Percentiles rank a stretch among this genome's conserved stretches.
Conservation (phyloP, 2,329 filamentous ascomycete species). For the Exophiala mesophila region DNA sequence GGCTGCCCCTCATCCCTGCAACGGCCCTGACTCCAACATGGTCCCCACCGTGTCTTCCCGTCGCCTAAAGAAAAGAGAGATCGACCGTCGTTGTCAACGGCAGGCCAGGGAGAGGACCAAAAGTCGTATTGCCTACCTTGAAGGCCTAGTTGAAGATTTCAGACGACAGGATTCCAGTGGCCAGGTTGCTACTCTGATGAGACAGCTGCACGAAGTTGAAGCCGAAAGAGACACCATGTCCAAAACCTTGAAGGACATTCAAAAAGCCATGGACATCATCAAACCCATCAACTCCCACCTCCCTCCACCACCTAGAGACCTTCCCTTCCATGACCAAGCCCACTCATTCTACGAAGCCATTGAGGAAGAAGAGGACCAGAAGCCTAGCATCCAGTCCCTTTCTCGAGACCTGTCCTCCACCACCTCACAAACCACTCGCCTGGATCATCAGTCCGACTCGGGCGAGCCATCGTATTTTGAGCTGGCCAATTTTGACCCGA, state of each 20-base stretch:
- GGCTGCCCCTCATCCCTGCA: slow-evolving; percentile 1
- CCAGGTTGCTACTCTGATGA: slow-evolving; percentile 23
- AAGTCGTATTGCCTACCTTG: slow-evolving; percentile 26
- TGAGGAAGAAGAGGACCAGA: slow-evolving; percentile 6
- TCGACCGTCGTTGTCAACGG: slow-evolving; percentile 26
- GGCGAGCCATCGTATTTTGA: slow-evolving; percentile 12
- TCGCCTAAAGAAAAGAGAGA: slow-evolving; percentile 26
- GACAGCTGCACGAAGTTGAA: slow-evolving; percentile 22
- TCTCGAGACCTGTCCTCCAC: slow-evolving; percentile 4
- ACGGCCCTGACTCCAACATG: neutral
- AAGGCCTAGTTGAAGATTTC: slow-evolving; percentile 25
- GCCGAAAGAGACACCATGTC: slow-evolving; percentile 24
- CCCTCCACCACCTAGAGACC: slow-evolving; percentile 6
- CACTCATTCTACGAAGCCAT: neutral
- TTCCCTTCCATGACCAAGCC: neutral
- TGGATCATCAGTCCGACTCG: neutral
- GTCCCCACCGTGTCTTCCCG: slow-evolving; percentile 18
- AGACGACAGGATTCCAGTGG: slow-evolving; percentile 22
- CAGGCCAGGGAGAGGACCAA: slow-evolving; percentile 27
- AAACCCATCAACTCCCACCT: slow-evolving; percentile 3
- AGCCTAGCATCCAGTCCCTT: slow-evolving; percentile 8
- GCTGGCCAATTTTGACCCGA: slow-evolving; percentile 14
- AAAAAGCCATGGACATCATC: slow-evolving; percentile 21
- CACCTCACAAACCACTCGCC: slow-evolving; percentile 1
- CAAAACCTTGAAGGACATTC: slow-evolving; percentile 24